Conservation (phyloP, 441 rosid genomes). For the Sinapis alba region DNA sequence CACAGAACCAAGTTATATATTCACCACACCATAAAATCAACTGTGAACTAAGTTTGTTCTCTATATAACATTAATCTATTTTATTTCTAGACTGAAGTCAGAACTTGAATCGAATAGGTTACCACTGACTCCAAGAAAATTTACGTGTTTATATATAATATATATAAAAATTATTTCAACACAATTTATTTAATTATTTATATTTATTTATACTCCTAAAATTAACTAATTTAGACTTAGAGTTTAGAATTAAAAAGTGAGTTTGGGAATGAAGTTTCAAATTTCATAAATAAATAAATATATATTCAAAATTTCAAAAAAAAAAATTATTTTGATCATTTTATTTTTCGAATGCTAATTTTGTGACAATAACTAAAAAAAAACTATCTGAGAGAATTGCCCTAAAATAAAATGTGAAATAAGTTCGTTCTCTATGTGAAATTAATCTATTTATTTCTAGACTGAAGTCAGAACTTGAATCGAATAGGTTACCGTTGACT, state of each 20-base stretch:
- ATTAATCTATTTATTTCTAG: background rate
- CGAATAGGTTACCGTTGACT: background rate
- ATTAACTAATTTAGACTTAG: no score
- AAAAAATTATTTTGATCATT: no score
- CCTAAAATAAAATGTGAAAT: background rate
- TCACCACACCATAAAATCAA: background rate
- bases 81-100: background rate
- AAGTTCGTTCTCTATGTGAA: background rate
- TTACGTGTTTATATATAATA: no score
- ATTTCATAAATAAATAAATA: no score
- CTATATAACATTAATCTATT: background rate
- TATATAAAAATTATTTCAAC: background rate
- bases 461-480: background rate
- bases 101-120: background rate
- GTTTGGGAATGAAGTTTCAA: no score
- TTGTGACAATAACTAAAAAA: no score
- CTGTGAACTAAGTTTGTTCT: background rate
- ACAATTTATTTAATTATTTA: background rate
- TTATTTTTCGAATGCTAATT: no score
- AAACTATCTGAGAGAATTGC: no score
- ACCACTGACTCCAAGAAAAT: background rate
- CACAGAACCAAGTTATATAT: conserved; percentile 7
- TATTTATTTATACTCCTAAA: no score
- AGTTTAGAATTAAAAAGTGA: no score
- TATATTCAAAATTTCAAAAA: no score